phyloP scores from a whole-genome alignment of 768 basidiomycete genomes.

The Pluteus cervinus region DNA sequence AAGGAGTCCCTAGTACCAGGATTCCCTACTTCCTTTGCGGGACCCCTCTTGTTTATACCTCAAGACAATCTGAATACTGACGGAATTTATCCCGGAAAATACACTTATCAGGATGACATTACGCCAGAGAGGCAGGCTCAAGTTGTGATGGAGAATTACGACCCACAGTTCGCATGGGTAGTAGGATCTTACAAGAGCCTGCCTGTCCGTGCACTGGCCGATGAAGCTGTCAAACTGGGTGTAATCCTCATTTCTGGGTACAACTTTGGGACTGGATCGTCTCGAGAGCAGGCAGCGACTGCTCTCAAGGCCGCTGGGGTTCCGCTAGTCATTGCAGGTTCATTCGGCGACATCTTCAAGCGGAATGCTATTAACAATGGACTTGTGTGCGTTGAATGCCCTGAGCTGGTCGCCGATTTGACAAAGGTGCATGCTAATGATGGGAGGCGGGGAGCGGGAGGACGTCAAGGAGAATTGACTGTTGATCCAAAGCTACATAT shows the following conservation, averaged over 20 bases:
- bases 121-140: conserved; percentile 91
- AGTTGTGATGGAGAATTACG: conserved; percentile 99
- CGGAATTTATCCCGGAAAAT: conserved; percentile 97
- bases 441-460: conserved; percentile 73
- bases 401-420: conserved; percentile 81
- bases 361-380: conserved; percentile 99
- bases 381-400: conserved; percentile 89
- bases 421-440: conserved; percentile 70
- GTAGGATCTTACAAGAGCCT: conserved; percentile 45
- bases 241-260: conserved; percentile 87
- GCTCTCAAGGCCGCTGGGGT: conserved; percentile 93
- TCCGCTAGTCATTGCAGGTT: conserved; percentile 92
- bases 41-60: conserved; percentile 85
- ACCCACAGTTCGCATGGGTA: conserved; percentile 73
- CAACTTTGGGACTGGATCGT: conserved; percentile 98
- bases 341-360: conserved; percentile 99
- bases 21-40: conserved; percentile 80
- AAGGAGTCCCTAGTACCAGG: conserved; percentile 68
- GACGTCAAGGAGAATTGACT: conserved; percentile 77
- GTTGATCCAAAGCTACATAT: conserved; percentile 66
- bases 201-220: conserved; percentile 9
- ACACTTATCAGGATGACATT: conserved; percentile 99
- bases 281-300: conserved; percentile 97
- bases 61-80: conserved; percentile 99
- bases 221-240: conserved; percentile 41